A percentile compares a stretch with the other conserved stretches of the same genome.
Evolutionary conservation across 306 rosid genomes (phyloP).

Genomic region (Comarum palustre): DNA sequence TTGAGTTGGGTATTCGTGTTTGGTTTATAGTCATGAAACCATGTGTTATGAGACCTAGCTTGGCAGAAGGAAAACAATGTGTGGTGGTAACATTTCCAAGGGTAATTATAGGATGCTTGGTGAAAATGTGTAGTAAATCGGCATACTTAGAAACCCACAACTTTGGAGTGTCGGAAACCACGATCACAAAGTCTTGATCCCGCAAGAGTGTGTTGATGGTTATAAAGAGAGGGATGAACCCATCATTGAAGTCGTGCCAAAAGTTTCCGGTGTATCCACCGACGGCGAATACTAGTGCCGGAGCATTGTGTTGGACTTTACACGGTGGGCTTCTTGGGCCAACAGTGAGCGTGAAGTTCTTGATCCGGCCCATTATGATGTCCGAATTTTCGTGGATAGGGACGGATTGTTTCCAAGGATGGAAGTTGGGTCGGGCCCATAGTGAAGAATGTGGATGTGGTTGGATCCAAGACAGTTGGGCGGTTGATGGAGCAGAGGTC

Average conservation of each 20-base stretch:
- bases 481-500: slow-evolving; percentile 44
- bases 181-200: slow-evolving; percentile 33
- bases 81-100: slow-evolving; percentile 12
- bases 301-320: slow-evolving; percentile 35
- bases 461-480: slow-evolving; percentile 33
- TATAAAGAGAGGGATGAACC: slow-evolving; percentile 53
- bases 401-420: slow-evolving; percentile 18
- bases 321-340: slow-evolving; percentile 29
- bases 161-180: slow-evolving; percentile 19
- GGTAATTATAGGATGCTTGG: slow-evolving; percentile 27
- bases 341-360: slow-evolving; percentile 31
- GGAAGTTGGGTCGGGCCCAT: slow-evolving; percentile 2
- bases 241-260: slow-evolving; percentile 51
- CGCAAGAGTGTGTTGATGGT: slow-evolving; percentile 33
- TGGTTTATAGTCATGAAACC: slow-evolving; percentile 39
- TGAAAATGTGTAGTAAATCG: slow-evolving; percentile 27
- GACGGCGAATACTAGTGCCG: slow-evolving; percentile 46
- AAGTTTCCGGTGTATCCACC: slow-evolving; percentile 56
- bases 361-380: slow-evolving; percentile 25
- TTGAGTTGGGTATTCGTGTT: slow-evolving; percentile 33
- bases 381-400: slow-evolving; percentile 49
- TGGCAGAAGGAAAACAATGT: slow-evolving; percentile 44
- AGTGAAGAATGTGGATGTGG: slow-evolving; percentile 26
- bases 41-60: slow-evolving; percentile 41
- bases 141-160: slow-evolving; percentile 48